Percentiles rank a stretch among this genome's conserved stretches.
These are phyloP conservation scores for Podospora sp. DNA, from an alignment of 495 filamentous ascomycete species.

Conservation along the genomic window DNA sequence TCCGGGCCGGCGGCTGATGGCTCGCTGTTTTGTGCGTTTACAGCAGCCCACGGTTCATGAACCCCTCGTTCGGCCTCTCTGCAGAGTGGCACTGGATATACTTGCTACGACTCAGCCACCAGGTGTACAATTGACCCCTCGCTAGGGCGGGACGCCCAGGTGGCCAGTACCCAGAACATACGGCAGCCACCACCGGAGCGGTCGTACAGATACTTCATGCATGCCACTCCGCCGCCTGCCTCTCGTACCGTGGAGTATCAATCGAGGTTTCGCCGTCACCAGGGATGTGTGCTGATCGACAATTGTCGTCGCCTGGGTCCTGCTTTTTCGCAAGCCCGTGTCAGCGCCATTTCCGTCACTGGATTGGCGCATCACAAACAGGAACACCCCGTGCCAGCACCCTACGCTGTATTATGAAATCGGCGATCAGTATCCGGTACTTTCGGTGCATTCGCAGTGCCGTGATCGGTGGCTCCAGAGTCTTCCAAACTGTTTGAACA, in stretches of 20 bases:
- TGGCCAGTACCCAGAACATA: neutral
- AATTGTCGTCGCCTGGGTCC: conserved; percentile 6
- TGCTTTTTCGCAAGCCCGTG: neutral
- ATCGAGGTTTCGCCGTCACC: conserved; percentile 14
- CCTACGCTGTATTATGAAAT: too few species aligned
- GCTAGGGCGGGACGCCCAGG: neutral
- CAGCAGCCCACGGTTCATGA: neutral
- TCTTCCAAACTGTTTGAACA: conserved; percentile 3
- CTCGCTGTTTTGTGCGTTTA: neutral
- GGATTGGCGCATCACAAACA: neutral
- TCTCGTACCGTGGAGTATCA: neutral
- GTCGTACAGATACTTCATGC: conserved; percentile 5
- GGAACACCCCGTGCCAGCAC: neutral
- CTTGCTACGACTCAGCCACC: conserved; percentile 11
- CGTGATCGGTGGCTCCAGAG: conserved; percentile 7
- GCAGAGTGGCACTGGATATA: neutral
- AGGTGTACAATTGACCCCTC: neutral
- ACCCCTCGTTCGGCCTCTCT: conserved; percentile 2
- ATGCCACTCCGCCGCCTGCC: neutral
- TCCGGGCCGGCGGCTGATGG: conserved; percentile 23
- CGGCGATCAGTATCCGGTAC: conserved; percentile 3
- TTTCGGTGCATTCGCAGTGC: neutral
- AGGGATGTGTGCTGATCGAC: conserved; percentile 9
- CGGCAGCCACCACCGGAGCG: neutral
- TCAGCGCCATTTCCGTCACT: neutral